These are phyloP conservation scores for Pichia manshurica DNA, from an alignment of 805 yeast species.

Conservation along the genomic window DNA sequence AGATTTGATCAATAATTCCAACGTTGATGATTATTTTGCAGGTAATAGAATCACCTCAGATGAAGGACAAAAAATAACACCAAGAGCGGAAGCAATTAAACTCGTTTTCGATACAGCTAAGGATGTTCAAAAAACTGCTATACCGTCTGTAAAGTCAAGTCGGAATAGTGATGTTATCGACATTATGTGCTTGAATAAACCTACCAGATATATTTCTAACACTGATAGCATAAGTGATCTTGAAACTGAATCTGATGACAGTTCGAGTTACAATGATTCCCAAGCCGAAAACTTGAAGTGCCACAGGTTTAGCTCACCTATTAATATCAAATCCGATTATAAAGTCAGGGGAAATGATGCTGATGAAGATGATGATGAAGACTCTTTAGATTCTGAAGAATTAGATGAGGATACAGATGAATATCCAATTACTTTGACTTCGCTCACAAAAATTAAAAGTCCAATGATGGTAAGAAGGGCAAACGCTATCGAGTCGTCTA, in stretches of 20 bases:
- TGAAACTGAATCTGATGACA: slow-evolving; percentile 21
- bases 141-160: not conserved
- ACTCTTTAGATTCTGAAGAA: slow-evolving; percentile 11
- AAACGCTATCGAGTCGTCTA: slow-evolving; percentile 9
- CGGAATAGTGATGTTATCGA: slow-evolving; percentile 11
- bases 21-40: slow-evolving; percentile 21
- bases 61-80: slow-evolving; percentile 22
- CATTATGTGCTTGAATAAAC: slow-evolving; percentile 4
- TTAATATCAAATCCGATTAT: slow-evolving; percentile 13
- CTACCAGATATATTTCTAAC: slow-evolving; percentile 3
- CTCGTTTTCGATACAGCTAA: slow-evolving; percentile 34
- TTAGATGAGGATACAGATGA: slow-evolving; percentile 15
- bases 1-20: slow-evolving; percentile 19
- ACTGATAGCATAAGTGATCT: slow-evolving; percentile 15
- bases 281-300: not conserved
- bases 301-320: not conserved
- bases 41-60: slow-evolving; percentile 12
- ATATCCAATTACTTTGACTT: slow-evolving; percentile 10
- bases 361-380: slow-evolving; percentile 15
- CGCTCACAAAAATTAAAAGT: slow-evolving; percentile 4
- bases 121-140: slow-evolving; percentile 19
- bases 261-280: not conserved
- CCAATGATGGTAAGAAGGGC: slow-evolving; percentile 5
- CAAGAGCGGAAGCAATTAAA: slow-evolving; percentile 35
- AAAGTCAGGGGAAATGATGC: slow-evolving; percentile 12